These are phyloP conservation scores for Tricholoma flavovirens DNA, from an alignment of 768 basidiomycete genomes.

Conservation along the genomic window DNA sequence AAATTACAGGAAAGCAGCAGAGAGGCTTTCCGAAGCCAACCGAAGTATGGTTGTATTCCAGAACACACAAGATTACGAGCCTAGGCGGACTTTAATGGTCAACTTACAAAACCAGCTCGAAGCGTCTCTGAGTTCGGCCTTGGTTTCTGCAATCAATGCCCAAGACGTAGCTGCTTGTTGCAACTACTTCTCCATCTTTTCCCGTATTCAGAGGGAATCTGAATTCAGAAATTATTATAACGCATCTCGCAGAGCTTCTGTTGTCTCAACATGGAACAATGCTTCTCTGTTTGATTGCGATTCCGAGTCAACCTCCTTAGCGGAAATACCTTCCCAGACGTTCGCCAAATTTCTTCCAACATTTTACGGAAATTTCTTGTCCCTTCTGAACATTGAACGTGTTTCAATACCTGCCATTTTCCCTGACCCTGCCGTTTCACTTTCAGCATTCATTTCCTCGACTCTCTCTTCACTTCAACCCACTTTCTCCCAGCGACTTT, in stretches of 20 bases:
- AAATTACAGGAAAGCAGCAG: slow-evolving; percentile 86
- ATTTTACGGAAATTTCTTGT: slow-evolving; percentile 69
- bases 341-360: slow-evolving; percentile 66
- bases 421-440: slow-evolving; percentile 70
- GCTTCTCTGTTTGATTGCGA: slow-evolving; percentile 50
- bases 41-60: slow-evolving; percentile 90
- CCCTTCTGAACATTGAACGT: slow-evolving; percentile 65
- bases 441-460: slow-evolving; percentile 79
- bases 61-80: slow-evolving; percentile 88
- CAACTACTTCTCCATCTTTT: slow-evolving; percentile 81
- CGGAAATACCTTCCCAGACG: slow-evolving; percentile 22
- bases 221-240: slow-evolving; percentile 96
- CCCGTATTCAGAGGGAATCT: slow-evolving; percentile 82
- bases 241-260: slow-evolving; percentile 62
- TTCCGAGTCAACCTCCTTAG: slow-evolving; percentile 18
- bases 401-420: slow-evolving; percentile 78
- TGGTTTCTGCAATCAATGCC: slow-evolving; percentile 80
- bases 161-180: slow-evolving; percentile 72
- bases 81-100: slow-evolving; percentile 77
- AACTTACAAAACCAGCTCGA: slow-evolving; percentile 95
- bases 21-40: slow-evolving; percentile 82
- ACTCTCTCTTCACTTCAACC: slow-evolving; percentile 78
- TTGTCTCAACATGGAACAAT: slow-evolving; percentile 68
- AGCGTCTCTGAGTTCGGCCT: slow-evolving; percentile 82
- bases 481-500: slow-evolving; percentile 73